phyloP scores from a whole-genome alignment of 2,329 filamentous ascomycete genomes.

The Alternaria hordeiaustralica region DNA sequence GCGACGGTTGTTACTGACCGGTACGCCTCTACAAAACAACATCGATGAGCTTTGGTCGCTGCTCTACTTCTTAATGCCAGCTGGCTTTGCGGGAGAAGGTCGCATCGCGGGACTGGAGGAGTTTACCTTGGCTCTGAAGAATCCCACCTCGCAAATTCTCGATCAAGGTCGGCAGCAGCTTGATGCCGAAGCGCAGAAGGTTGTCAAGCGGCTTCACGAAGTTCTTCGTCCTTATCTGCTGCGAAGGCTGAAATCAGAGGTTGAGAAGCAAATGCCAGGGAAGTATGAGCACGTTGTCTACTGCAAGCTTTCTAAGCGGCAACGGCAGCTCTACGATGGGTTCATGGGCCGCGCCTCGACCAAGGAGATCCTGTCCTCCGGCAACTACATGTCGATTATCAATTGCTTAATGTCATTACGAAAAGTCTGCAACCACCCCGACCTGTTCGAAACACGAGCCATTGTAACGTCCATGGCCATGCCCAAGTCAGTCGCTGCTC shows the following conservation, averaged over 20 bases:
- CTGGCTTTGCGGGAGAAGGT: conserved; percentile 80
- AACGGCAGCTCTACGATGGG: conserved; percentile 94
- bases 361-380: conserved; percentile 83
- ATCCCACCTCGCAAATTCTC: conserved; percentile 93
- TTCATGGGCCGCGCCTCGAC: conserved; percentile 93
- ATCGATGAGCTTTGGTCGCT: conserved; percentile 96
- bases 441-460: conserved; percentile 92
- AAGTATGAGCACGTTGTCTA: conserved; percentile 98
- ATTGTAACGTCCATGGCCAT: conserved; percentile 98
- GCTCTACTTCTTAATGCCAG: conserved; percentile 94
- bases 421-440: conserved; percentile 98
- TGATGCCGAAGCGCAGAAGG: conserved; percentile 89
- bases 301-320: conserved; percentile 91
- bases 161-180: conserved; percentile 93
- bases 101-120: conserved; percentile 95
- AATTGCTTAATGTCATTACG: conserved; percentile 97
- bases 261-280: conserved; percentile 98
- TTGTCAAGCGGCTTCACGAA: conserved; percentile 92
- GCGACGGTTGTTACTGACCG: conserved; percentile 84
- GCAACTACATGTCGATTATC: conserved; percentile 97
- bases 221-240: conserved; percentile 91
- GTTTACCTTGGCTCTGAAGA: conserved; percentile 95
- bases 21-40: conserved; percentile 96
- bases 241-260: conserved; percentile 89
- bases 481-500: conserved; percentile 75